Evolutionary conservation across 768 basidiomycete species (phyloP).

Genomic region (Tricholoma terreum): DNA sequence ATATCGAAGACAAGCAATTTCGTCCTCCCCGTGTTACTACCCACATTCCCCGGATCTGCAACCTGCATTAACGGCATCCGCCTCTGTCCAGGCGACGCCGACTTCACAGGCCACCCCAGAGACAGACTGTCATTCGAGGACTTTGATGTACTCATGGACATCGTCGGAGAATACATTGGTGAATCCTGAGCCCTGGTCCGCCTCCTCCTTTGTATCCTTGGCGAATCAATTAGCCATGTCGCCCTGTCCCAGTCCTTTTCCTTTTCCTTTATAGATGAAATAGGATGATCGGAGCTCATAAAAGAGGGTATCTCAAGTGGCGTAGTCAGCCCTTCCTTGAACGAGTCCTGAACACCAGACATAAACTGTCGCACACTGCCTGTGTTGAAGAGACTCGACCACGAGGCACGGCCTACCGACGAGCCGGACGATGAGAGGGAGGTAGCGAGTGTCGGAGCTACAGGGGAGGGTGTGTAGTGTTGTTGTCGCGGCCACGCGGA

Average conservation of each 20-base stretch:
- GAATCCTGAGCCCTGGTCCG: constrained; percentile 29
- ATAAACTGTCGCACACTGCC: constrained; percentile 69
- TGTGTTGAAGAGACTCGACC: constrained; percentile 76
- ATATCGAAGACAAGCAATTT: constrained; percentile 36
- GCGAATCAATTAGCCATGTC: background rate
- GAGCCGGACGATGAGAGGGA: constrained; percentile 53
- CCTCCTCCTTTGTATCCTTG: constrained; percentile 16
- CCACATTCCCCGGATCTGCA: constrained; percentile 28
- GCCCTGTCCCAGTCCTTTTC: background rate
- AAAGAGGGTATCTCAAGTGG: constrained; percentile 39
- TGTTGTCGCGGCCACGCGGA: constrained; percentile 43
- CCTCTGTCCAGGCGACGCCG: constrained; percentile 42
- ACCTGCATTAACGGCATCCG: constrained; percentile 31
- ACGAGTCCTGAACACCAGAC: constrained; percentile 53
- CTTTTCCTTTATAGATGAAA: background rate
- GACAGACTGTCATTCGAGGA: constrained; percentile 55
- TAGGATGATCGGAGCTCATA: background rate
- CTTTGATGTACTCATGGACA: constrained; percentile 35
- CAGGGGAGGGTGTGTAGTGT: constrained; percentile 44
- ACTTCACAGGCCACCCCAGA: constrained; percentile 34
- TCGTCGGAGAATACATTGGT: constrained; percentile 16
- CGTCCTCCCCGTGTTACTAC: constrained; percentile 31
- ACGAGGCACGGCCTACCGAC: constrained; percentile 64
- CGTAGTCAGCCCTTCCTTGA: constrained; percentile 41
- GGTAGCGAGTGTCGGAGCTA: constrained; percentile 34